These are phyloP conservation scores for Sphagnum magellanicum DNA, from an alignment of 228 moss, liverwort and hornwort genomes.

Conservation along the genomic window DNA sequence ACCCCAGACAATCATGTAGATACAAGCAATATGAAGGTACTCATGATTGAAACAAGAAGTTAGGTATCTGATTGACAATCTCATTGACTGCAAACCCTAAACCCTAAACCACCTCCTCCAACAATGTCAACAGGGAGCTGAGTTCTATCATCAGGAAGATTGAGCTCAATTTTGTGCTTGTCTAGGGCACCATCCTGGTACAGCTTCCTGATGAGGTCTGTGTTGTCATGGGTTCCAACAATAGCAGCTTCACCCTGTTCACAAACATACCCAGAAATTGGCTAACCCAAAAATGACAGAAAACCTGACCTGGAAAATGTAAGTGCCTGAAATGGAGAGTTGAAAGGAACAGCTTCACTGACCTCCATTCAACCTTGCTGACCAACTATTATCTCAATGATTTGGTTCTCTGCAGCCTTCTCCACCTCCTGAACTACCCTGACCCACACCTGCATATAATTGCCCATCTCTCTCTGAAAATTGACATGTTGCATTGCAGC, in stretches of 20 bases:
- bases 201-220: constrained; percentile 33
- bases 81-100: neutral
- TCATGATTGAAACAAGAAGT: too few species aligned
- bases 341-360: constrained; percentile 11
- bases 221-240: constrained; percentile 11
- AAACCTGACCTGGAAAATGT: too few species aligned
- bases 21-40: constrained; percentile 6
- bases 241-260: constrained; percentile 25
- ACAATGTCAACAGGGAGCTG: constrained; percentile 36
- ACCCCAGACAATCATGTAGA: too few species aligned
- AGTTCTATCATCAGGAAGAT: constrained; percentile 34
- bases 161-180: constrained; percentile 34
- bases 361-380: constrained; percentile 38
- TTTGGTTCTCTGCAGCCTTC: constrained; percentile 29
- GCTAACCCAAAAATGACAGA: too few species aligned
- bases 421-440: constrained; percentile 34
- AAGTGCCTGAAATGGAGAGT: too few species aligned
- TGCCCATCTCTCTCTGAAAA: too few species aligned
- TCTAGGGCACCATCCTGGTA: constrained; percentile 36
- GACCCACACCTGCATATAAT: too few species aligned
- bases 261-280: neutral
- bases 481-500: too few species aligned
- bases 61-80: neutral
- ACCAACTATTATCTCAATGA: constrained; percentile 37
- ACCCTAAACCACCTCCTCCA: constrained; percentile 35